Percentiles rank a stretch among this genome's conserved stretches.
Conservation (phyloP, 805 yeast species). For the Ogataea henricii region DNA sequence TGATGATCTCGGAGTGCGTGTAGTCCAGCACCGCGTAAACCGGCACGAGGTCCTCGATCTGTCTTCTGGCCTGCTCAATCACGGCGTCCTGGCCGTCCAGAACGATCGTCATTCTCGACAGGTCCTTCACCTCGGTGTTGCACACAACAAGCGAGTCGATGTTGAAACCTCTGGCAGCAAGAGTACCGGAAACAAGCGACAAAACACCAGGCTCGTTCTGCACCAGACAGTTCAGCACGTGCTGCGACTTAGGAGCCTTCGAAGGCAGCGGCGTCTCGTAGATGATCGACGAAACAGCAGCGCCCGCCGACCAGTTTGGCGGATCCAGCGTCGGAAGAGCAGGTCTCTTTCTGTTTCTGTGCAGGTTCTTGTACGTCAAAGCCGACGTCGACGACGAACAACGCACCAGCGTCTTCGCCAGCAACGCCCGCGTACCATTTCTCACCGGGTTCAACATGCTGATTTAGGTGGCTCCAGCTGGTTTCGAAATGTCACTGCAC, state of each 20-base stretch:
- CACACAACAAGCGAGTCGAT: conserved; percentile 97
- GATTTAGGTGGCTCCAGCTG: no score
- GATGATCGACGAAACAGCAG: conserved; percentile 93
- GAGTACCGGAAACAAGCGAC: conserved; percentile 87
- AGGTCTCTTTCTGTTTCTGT: conserved; percentile 83
- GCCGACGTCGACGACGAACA: conserved; percentile 84
- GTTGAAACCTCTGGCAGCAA: conserved; percentile 98
- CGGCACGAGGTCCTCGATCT: conserved; percentile 96
- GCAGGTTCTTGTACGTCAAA: conserved; percentile 88
- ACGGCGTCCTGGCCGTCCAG: conserved; percentile 93
- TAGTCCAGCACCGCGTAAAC: conserved; percentile 97
- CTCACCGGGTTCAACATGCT: conserved; percentile 19
- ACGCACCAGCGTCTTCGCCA: conserved; percentile 20
- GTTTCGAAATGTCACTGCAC: no score
- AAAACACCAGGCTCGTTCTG: conserved; percentile 99
- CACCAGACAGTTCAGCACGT: conserved; percentile 93
- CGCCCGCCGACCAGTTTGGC: conserved; percentile 93
- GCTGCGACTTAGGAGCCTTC: conserved; percentile 69
- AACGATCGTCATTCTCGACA: conserved; percentile 96
- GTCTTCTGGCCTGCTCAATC: conserved; percentile 97
- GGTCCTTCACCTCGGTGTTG: conserved; percentile 91
- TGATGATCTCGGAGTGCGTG: conserved; percentile 83
- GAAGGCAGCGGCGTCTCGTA: conserved; percentile 83
- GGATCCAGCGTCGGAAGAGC: conserved; percentile 91
- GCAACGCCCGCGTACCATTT: conserved; percentile 15